These are phyloP conservation scores for Leucosporidium scottii DNA, from an alignment of 768 basidiomycete species.

Conservation along the genomic window DNA sequence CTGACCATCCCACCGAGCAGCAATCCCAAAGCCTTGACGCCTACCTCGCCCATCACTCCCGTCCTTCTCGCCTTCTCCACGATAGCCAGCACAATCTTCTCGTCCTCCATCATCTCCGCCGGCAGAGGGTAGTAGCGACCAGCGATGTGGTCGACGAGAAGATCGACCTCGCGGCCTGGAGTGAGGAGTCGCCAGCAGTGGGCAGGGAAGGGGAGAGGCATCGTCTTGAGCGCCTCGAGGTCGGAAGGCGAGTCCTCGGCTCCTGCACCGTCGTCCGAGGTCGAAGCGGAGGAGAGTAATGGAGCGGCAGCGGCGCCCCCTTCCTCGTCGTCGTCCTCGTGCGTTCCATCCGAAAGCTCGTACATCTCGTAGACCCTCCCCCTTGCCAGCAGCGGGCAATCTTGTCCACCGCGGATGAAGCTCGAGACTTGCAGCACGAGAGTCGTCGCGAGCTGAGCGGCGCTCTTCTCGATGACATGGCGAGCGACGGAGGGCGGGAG, in stretches of 20 bases:
- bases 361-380: constrained; percentile 22
- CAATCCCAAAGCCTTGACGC: constrained; percentile 9
- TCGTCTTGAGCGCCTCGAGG: background rate
- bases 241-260: background rate
- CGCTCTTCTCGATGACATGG: no score
- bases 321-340: background rate
- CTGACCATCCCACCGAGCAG: constrained; percentile 5
- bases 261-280: background rate
- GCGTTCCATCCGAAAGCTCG: background rate
- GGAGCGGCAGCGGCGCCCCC: background rate
- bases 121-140: constrained; percentile 20
- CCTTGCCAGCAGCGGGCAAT: constrained; percentile 15
- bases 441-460: background rate
- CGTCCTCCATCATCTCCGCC: background rate
- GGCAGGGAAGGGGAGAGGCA: constrained; percentile 14
- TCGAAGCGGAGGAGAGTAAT: background rate
- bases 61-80: background rate
- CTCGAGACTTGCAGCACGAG: constrained; percentile 16
- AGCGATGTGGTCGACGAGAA: constrained; percentile 7
- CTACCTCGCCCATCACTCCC: constrained; percentile 14
- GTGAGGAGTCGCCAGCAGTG: constrained; percentile 18
- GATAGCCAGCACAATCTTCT: background rate
- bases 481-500: background rate
- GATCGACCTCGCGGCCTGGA: background rate
- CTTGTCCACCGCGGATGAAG: constrained; percentile 12